Percentiles rank a stretch among this genome's conserved stretches.
Conservation (phyloP, 192 early-diverging fungal species). For the Coemansia sp. region DNA sequence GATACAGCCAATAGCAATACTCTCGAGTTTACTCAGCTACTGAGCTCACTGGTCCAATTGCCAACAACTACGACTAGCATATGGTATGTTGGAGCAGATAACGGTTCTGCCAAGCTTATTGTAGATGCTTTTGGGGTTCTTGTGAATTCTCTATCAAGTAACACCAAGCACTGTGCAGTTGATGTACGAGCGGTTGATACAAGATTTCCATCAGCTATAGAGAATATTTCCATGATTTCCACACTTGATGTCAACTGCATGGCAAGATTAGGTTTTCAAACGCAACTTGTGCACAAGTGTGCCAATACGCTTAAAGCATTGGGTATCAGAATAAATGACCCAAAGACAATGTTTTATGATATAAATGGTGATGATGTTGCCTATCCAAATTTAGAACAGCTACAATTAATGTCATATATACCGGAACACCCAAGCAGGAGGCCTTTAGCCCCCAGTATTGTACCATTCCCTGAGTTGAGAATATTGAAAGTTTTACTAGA, state of each 20-base stretch:
- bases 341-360: neutral
- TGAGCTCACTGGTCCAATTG: neutral
- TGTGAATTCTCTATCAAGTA: neutral
- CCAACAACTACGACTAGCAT: neutral
- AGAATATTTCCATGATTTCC: neutral
- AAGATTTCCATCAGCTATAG: neutral
- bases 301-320: neutral
- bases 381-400: neutral
- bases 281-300: conserved; percentile 1
- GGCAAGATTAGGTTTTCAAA: neutral
- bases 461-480: neutral
- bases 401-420: neutral
- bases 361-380: neutral
- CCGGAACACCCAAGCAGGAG: neutral
- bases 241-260: neutral
- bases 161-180: neutral
- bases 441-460: neutral
- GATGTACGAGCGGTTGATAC: neutral
- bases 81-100: neutral
- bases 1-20: neutral
- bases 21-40: neutral
- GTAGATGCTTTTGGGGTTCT: neutral
- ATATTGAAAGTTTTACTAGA: neutral
- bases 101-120: no score
- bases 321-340: neutral